These are phyloP conservation scores for Alternaria dauci DNA, from an alignment of 2,329 filamentous ascomycete species.

Conservation along the genomic window DNA sequence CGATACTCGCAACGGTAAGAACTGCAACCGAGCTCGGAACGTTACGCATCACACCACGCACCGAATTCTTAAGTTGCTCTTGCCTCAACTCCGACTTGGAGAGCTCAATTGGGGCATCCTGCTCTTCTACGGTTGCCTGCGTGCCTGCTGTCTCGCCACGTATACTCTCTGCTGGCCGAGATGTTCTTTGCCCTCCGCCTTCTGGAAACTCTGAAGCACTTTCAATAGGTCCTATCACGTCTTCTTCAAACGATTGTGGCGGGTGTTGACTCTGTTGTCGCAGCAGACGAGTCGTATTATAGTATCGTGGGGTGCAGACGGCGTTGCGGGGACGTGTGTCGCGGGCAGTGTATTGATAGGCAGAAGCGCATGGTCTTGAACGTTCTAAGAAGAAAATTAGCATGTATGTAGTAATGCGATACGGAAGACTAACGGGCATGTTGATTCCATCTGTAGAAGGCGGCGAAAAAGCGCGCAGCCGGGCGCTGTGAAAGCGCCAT, in stretches of 20 bases:
- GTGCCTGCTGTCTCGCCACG: background rate
- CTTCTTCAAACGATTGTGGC: slow-evolving; percentile 9
- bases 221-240: background rate
- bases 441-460: slow-evolving; percentile 56
- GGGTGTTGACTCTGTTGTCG: slow-evolving; percentile 16
- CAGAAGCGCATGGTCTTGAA: slow-evolving; percentile 9
- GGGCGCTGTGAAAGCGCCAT: slow-evolving; percentile 35
- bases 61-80: slow-evolving; percentile 17
- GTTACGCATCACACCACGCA: slow-evolving; percentile 59
- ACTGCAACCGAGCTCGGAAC: slow-evolving; percentile 67
- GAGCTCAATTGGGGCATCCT: background rate
- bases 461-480: slow-evolving; percentile 52
- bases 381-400: slow-evolving; percentile 19
- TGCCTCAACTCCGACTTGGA: slow-evolving; percentile 11
- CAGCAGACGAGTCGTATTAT: slow-evolving; percentile 22
- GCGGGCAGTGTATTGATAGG: background rate
- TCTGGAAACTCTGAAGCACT: background rate
- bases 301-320: slow-evolving; percentile 12
- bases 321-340: background rate
- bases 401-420: background rate
- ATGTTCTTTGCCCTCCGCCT: background rate
- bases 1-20: slow-evolving; percentile 54
- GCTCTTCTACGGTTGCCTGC: slow-evolving; percentile 4
- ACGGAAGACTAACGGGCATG: slow-evolving; percentile 28
- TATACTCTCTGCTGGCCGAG: slow-evolving; percentile 1